Conservation (phyloP, 352 stramenopile genomes). For the Phytophthora sojae region DNA sequence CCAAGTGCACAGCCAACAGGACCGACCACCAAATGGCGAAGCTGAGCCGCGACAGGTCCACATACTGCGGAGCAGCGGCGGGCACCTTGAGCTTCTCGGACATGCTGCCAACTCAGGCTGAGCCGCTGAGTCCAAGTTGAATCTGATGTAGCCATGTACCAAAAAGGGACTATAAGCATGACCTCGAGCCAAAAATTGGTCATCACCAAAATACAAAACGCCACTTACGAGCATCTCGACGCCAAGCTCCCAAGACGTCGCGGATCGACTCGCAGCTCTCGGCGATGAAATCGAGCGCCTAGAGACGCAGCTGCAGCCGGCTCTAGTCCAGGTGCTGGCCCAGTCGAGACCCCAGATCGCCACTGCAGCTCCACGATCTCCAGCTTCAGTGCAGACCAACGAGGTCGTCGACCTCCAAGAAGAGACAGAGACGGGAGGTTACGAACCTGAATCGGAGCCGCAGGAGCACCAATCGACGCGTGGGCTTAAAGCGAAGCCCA, state of each 20-base stretch:
- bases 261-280: neutral
- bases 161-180: too few species aligned
- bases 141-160: too few species aligned
- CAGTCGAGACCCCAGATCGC: neutral
- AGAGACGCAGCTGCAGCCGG: neutral
- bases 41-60: conserved; percentile 7
- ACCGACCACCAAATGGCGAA: conserved; percentile 25
- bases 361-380: neutral
- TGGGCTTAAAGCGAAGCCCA: neutral
- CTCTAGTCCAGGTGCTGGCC: neutral
- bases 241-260: neutral
- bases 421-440: neutral
- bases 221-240: too few species aligned
- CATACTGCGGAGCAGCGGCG: conserved; percentile 10
- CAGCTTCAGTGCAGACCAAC: neutral
- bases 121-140: too few species aligned
- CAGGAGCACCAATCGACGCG: neutral
- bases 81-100: neutral
- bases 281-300: neutral
- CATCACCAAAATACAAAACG: too few species aligned
- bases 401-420: neutral
- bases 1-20: conserved; percentile 8
- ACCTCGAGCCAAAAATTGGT: too few species aligned
- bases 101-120: neutral
- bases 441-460: neutral